Conservation (phyloP, 352 stramenopile genomes). For the Globisporangium echinulatum region DNA sequence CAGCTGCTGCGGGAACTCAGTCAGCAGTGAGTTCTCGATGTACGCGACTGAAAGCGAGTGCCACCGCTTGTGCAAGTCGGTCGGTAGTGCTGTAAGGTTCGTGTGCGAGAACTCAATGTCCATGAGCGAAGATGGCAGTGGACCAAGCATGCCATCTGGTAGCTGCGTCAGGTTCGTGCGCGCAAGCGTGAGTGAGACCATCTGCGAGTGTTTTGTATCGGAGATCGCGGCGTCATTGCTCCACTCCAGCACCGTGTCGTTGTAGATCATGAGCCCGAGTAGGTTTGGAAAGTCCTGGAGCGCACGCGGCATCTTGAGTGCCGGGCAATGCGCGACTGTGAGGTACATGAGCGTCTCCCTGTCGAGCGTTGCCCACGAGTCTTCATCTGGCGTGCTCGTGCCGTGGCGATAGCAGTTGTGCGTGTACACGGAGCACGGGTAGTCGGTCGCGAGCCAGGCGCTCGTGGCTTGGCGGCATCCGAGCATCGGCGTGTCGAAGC, state of each 20-base stretch:
- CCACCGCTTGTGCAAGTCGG: conserved; percentile 15
- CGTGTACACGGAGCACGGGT: conserved; percentile 7
- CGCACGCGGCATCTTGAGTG: conserved; percentile 8
- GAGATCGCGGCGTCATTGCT: conserved; percentile 2
- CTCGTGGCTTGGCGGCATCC: background rate
- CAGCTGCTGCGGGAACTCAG: conserved; percentile 1
- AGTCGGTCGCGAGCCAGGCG: conserved; percentile 4
- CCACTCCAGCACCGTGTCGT: conserved; percentile 16
- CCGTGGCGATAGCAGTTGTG: conserved; percentile 10
- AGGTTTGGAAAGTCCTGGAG: conserved; percentile 22
- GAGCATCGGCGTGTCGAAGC: background rate
- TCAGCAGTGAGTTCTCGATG: conserved; percentile 15
- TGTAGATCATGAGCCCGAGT: conserved; percentile 25
- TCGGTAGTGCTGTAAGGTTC: conserved; percentile 16
- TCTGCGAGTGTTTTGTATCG: background rate
- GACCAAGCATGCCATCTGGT: conserved; percentile 2
- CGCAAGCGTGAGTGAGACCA: background rate
- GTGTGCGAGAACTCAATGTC: conserved; percentile 18
- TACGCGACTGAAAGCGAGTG: conserved; percentile 14
- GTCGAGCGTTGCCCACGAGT: conserved; percentile 6
- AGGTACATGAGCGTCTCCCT: conserved; percentile 11
- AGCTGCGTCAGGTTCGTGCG: conserved; percentile 6
- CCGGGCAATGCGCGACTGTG: conserved; percentile 18
- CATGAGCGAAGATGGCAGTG: background rate
- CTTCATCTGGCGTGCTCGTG: background rate